Percentiles rank a stretch among this genome's conserved stretches.
phyloP scores from a whole-genome alignment of 1,139 yeast species.

The Ashbya aceris region DNA sequence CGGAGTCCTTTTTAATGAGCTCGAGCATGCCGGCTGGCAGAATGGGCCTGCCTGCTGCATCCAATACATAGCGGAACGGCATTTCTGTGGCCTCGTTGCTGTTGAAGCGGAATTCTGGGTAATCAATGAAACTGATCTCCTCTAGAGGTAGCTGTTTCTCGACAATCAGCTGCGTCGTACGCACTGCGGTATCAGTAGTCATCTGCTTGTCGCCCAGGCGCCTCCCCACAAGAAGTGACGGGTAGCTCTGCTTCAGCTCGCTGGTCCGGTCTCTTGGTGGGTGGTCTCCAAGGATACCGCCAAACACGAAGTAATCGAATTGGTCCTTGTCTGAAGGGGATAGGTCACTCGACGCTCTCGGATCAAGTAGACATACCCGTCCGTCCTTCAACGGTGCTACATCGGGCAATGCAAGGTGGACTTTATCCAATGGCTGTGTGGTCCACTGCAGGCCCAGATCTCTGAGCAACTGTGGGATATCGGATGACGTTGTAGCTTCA shows the following conservation, averaged over 20 bases:
- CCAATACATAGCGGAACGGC: constrained; percentile 87
- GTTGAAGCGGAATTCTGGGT: constrained; percentile 84
- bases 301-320: constrained; percentile 86
- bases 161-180: constrained; percentile 75
- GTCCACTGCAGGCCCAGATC: constrained; percentile 77
- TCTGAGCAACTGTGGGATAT: constrained; percentile 54
- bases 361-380: constrained; percentile 77
- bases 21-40: constrained; percentile 88
- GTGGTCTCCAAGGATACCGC: constrained; percentile 93
- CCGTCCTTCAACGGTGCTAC: constrained; percentile 30
- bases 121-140: constrained; percentile 74
- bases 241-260: constrained; percentile 68
- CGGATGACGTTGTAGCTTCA: constrained; percentile 44
- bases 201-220: constrained; percentile 81
- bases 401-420: constrained; percentile 28
- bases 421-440: constrained; percentile 52
- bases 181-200: constrained; percentile 96
- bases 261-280: constrained; percentile 96
- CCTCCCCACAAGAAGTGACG: constrained; percentile 58
- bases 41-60: constrained; percentile 53
- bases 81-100: constrained; percentile 90
- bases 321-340: constrained; percentile 53
- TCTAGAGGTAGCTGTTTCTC: constrained; percentile 49
- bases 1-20: constrained; percentile 75
- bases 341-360: constrained; percentile 69